Percentiles rank a stretch among this genome's conserved stretches.
phyloP scores from a whole-genome alignment of 2,329 filamentous ascomycete genomes.

The Clarireedia sp. region DNA sequence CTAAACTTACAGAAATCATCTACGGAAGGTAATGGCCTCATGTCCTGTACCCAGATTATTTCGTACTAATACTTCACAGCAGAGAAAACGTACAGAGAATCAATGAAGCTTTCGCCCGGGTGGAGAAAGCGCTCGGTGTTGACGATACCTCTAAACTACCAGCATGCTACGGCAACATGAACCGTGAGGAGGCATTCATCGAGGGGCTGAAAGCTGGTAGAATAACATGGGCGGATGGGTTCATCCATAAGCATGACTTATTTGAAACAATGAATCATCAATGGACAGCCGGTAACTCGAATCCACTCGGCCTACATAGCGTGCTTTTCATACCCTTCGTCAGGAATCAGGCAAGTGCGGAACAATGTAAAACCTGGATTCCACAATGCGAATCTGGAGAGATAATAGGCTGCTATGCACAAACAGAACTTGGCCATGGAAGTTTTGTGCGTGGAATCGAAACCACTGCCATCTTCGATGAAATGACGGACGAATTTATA shows the following conservation, averaged over 20 bases:
- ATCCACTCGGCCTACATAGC: conserved; percentile 1
- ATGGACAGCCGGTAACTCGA: conserved; percentile 10
- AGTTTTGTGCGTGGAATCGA: conserved; percentile 28
- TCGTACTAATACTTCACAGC: not conserved
- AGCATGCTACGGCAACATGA: conserved; percentile 6
- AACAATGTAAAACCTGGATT: conserved; percentile 14
- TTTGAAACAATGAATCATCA: conserved; percentile 7
- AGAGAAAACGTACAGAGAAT: not conserved
- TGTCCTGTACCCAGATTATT: not conserved
- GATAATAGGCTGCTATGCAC: conserved; percentile 27
- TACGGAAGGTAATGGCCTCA: not conserved
- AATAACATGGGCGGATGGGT: conserved; percentile 8
- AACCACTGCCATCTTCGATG: conserved; percentile 29
- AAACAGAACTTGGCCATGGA: conserved; percentile 31
- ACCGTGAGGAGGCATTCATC: conserved; percentile 8
- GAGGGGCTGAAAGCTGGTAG: conserved; percentile 11
- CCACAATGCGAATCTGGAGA: conserved; percentile 13
- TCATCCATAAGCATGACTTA: conserved; percentile 3
- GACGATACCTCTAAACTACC: conserved; percentile 12
- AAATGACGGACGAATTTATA: conserved; percentile 26
- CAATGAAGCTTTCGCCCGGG: conserved; percentile 10
- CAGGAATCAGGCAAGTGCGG: conserved; percentile 8
- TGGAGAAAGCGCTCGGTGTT: conserved; percentile 11
- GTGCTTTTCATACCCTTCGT: not conserved
- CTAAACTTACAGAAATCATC: not conserved